Evolutionary conservation across 2,329 filamentous ascomycete genomes (phyloP), one percentile per base, ranked within the genome.

Genomic region (Thielaviopsis cerberus): DNA sequence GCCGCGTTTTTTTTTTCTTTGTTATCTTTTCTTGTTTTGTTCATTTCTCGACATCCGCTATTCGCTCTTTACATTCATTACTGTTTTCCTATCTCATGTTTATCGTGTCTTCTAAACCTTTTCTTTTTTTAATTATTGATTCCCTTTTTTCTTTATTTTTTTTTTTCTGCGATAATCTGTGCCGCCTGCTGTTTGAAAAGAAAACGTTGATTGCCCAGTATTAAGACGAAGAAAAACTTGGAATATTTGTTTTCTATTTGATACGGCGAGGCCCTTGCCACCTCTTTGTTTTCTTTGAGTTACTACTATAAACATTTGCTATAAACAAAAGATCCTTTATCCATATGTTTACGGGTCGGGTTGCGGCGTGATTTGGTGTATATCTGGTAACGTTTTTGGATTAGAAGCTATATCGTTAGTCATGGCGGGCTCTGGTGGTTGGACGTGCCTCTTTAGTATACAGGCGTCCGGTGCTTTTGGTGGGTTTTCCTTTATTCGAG

Each of bases 1-100:
- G 72, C 71, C 69, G 74, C 74, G 72, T 72, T 71, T 68, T 74
- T 76, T 70, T 64, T 66, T 71, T 71, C 65, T 70, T 66, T 67
- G 62, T 59, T 63, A 41, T 61, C 45, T 67, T 66, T 67, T 66
- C 66, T 68, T 64, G 72, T 66, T 69, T 68, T 68, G 67, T 67
- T 65, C 65, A 66, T 71, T 70, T 71, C 66, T 67, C 66, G 66
- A 67, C 59, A 57, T 61, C 53, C 51, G 53, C 59, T 62, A 45
- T 34, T 54, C 48, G 54, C 48, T 41, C 57, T 59, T 59, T 52
- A 45, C 55, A 57, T 57, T 48, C 54, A 59, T 53, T 59, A 45
- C 57, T 57, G 54, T 57, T 57, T 66, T 64, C 67, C 67, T 60
- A 54, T 54, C 54, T 58, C 57, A 58, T 58, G 56, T 58, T 61